phyloP scores from a whole-genome alignment of 345 rosid genomes.

The Sisymbrium altissimum region DNA sequence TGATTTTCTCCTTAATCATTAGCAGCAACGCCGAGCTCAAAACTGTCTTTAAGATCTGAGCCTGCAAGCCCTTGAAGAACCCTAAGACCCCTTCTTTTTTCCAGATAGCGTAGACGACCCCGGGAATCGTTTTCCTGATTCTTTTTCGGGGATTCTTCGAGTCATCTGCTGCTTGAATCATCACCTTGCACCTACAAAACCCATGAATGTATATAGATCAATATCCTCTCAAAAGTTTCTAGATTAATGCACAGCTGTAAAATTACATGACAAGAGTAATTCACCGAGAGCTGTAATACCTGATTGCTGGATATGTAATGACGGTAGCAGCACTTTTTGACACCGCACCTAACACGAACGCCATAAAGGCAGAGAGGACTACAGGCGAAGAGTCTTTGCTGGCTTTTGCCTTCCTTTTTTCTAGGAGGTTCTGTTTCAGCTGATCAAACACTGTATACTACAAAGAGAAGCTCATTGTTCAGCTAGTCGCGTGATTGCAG shows the following conservation, averaged over 20 bases:
- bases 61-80: conserved; percentile 80
- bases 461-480: conserved; percentile 20
- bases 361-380: conserved; percentile 76
- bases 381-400: conserved; percentile 42
- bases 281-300: conserved; percentile 35
- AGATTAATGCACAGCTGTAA: neutral
- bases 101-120: conserved; percentile 62
- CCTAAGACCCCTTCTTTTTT: conserved; percentile 75
- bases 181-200: conserved; percentile 75
- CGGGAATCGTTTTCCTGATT: conserved; percentile 45
- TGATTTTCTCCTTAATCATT: conserved; percentile 94
- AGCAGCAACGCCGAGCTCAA: conserved; percentile 88
- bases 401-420: conserved; percentile 34
- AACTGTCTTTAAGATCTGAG: conserved; percentile 94
- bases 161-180: conserved; percentile 75
- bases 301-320: conserved; percentile 91
- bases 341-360: conserved; percentile 80
- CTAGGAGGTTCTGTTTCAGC: conserved; percentile 66
- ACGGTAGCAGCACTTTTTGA: conserved; percentile 82
- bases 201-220: neutral
- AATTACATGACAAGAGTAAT: neutral
- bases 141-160: conserved; percentile 37
- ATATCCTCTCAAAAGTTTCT: neutral
- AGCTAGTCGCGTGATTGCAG: conserved; percentile 8
- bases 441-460: conserved; percentile 96